Percentiles rank a stretch among this genome's conserved stretches.
These are phyloP conservation scores for Bidens hawaiensis DNA, from an alignment of 140 eudicot genomes.

Conservation along the genomic window DNA sequence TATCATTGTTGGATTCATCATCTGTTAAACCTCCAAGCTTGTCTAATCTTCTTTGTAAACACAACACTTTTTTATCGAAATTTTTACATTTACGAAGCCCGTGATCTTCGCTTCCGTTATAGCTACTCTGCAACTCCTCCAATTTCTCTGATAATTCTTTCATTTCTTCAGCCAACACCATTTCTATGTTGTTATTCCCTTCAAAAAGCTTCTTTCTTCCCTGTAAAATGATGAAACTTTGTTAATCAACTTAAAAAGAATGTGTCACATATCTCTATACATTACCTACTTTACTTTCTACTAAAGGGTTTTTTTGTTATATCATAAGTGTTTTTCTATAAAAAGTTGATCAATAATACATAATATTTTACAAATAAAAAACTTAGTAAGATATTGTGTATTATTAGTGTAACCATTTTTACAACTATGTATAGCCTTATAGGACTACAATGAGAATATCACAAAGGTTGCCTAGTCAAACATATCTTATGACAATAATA, in stretches of 20 bases:
- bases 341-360: no score
- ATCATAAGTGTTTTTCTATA: no score
- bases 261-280: neutral
- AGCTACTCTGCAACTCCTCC: slow-evolving; percentile 49
- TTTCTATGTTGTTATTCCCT: slow-evolving; percentile 59
- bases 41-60: slow-evolving; percentile 56
- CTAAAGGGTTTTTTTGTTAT: no score
- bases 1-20: slow-evolving; percentile 27
- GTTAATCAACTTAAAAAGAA: slow-evolving; percentile 7
- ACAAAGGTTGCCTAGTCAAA: no score
- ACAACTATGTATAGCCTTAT: no score
- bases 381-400: no score
- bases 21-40: slow-evolving; percentile 56
- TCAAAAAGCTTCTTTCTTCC: slow-evolving; percentile 76
- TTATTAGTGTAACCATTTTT: no score
- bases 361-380: no score
- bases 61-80: slow-evolving; percentile 60
- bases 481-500: no score
- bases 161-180: slow-evolving; percentile 68
- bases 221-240: slow-evolving; percentile 25
- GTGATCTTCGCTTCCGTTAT: slow-evolving; percentile 29
- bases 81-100: slow-evolving; percentile 52
- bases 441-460: no score
- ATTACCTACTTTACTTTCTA: neutral
- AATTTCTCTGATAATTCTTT: slow-evolving; percentile 66